Percentiles rank a stretch among this genome's conserved stretches.
Evolutionary conservation across 192 early-diverging fungal species (phyloP).

Genomic region (Kappamyces sp.): DNA sequence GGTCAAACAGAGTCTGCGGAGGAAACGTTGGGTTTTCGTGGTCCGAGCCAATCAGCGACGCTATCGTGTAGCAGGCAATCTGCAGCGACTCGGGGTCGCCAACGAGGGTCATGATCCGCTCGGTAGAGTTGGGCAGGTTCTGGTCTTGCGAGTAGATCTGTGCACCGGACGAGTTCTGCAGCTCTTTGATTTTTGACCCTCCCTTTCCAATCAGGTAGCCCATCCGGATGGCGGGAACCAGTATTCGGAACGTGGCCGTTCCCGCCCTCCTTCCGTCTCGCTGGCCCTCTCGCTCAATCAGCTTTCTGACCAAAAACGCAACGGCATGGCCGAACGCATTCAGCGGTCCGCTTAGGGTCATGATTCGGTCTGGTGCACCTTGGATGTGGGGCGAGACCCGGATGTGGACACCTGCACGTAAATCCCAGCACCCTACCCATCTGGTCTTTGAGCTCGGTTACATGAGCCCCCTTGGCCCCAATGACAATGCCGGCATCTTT

Average conservation of each 20-base stretch:
- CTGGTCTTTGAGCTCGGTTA: slow-evolving; percentile 76
- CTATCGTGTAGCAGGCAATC: slow-evolving; percentile 51
- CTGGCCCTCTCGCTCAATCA: slow-evolving; percentile 13
- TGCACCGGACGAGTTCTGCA: slow-evolving; percentile 84
- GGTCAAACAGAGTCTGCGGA: not conserved
- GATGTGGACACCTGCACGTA: slow-evolving; percentile 69
- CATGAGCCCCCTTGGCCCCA: slow-evolving; percentile 70
- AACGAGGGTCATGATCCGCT: slow-evolving; percentile 82
- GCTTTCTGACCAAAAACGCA: slow-evolving; percentile 61
- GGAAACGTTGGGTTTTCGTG: not conserved
- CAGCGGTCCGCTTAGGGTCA: slow-evolving; percentile 42
- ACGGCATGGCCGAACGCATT: slow-evolving; percentile 57
- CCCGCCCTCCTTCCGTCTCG: not conserved
- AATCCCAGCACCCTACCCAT: slow-evolving; percentile 21
- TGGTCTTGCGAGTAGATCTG: slow-evolving; percentile 85
- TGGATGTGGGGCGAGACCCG: slow-evolving; percentile 88
- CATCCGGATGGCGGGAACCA: slow-evolving; percentile 87
- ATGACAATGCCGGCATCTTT: slow-evolving; percentile 86
- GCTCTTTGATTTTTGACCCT: slow-evolving; percentile 81
- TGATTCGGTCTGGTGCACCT: slow-evolving; percentile 74
- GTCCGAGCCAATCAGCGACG: slow-evolving; percentile 4
- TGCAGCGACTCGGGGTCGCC: slow-evolving; percentile 80
- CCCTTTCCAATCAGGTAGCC: slow-evolving; percentile 84
- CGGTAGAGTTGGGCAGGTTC: slow-evolving; percentile 87
- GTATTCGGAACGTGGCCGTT: slow-evolving; percentile 60